These are phyloP conservation scores for Roridomyces roridus DNA, from an alignment of 768 basidiomycete species.

Conservation along the genomic window DNA sequence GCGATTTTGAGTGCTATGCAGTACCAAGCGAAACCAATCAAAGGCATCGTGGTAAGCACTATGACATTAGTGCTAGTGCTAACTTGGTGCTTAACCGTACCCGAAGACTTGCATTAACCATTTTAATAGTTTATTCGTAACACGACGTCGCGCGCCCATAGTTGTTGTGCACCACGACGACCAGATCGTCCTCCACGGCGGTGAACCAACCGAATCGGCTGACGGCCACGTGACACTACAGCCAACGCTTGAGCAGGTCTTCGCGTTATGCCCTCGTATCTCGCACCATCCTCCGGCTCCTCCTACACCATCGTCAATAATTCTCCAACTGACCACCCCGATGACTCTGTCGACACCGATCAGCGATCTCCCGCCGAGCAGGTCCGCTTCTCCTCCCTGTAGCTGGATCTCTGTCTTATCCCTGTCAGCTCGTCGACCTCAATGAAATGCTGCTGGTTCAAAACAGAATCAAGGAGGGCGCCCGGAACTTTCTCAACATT, in stretches of 20 bases:
- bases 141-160: too few species aligned
- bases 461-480: conserved; percentile 88
- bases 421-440: conserved; percentile 66
- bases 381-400: conserved; percentile 35
- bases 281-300: conserved; percentile 22
- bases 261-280: conserved; percentile 25
- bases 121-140: too few species aligned
- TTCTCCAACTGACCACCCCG: conserved; percentile 20
- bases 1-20: neutral
- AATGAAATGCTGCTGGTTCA: conserved; percentile 75
- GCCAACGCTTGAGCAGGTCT: too few species aligned
- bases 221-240: too few species aligned
- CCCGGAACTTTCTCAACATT: conserved; percentile 86
- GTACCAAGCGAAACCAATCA: too few species aligned
- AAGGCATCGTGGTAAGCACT: too few species aligned
- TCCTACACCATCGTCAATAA: conserved; percentile 24
- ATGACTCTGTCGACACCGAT: conserved; percentile 48
- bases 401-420: neutral
- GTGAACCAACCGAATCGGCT: too few species aligned
- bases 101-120: too few species aligned
- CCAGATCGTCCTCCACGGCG: too few species aligned
- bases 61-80: too few species aligned
- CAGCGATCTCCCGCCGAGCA: conserved; percentile 53
- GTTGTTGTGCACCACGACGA: too few species aligned
- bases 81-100: too few species aligned